phyloP scores from a whole-genome alignment of 2,329 filamentous ascomycete species.

The Cercospora sp. region DNA sequence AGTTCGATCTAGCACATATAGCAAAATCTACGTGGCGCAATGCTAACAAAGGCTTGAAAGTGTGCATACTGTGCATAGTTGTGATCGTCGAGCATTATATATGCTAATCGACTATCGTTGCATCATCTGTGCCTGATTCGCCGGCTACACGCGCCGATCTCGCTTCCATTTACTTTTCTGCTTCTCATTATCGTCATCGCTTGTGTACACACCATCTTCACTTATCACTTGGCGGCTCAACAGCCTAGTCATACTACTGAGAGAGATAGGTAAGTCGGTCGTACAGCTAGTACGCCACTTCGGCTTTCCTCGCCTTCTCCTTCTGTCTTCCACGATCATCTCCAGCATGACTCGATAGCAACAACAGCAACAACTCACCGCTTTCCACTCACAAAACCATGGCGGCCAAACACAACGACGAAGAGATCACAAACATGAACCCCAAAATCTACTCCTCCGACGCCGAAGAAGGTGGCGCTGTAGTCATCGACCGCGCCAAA shows the following conservation, averaged over 20 bases:
- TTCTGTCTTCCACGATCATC: background rate
- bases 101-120: background rate
- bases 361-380: background rate
- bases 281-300: background rate
- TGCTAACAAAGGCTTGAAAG: background rate
- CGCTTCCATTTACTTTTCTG: background rate
- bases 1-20: background rate
- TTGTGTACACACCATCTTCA: background rate
- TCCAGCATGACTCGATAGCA: background rate
- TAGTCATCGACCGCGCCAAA: conserved; percentile 39
- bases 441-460: background rate
- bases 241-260: background rate
- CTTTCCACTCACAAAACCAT: background rate
- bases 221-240: conserved; percentile 1
- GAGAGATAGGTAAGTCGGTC: background rate
- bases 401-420: background rate
- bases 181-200: background rate
- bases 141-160: background rate
- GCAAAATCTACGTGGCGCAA: background rate
- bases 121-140: background rate
- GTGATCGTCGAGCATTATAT: background rate
- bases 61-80: background rate
- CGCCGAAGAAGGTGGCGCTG: conserved; percentile 9
- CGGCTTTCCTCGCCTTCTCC: background rate
- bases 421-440: background rate